Conservation (phyloP, 306 rosid species). For the Cucumis sativus region Cucumber_9930_V3 NC_026660.2:5999001-5999500, state of each 20-base stretch:
- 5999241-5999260: slow-evolving; percentile 25
- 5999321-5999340: background rate
- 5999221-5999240: slow-evolving; percentile 42
- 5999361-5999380: background rate
- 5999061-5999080: background rate
- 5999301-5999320: background rate
- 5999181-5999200: slow-evolving; percentile 65
- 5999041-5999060: background rate
- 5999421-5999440: slow-evolving; percentile 52
- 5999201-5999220: slow-evolving; percentile 56
- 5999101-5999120: background rate
- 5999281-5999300: slow-evolving; percentile 42
- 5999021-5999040: background rate
- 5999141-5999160: background rate
- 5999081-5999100: background rate
- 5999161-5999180: slow-evolving; percentile 4
- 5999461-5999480: slow-evolving; percentile 98
- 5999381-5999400: slow-evolving; percentile 25
- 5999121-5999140: background rate
- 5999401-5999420: slow-evolving; percentile 54
- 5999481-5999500: slow-evolving; percentile 90
- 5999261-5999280: slow-evolving; percentile 44
- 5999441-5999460: slow-evolving; percentile 81
- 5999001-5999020: too few species aligned
- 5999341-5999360: background rate